Evolutionary conservation across 192 early-diverging fungal genomes (phyloP), one percentile per base, ranked within the genome.

Genomic region (Backusella morwellensis): DNA sequence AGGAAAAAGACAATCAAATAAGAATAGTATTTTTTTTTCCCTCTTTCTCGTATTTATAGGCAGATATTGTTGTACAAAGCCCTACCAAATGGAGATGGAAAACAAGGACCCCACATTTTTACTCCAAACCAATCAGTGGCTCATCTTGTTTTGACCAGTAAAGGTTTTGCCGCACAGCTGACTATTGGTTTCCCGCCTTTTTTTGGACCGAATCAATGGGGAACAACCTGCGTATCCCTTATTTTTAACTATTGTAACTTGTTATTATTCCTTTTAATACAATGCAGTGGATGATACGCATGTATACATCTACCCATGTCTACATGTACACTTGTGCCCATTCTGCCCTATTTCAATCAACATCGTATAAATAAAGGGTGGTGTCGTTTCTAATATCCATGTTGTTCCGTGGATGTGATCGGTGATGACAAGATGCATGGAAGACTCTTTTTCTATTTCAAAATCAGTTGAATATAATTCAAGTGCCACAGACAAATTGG

Each of bases 101-200:
- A 36, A 70, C 34, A 36, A 68, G n/a, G 35, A 73, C 72, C 72
- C 72, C 72, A 73, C 72, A 73, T 54, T 73, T 73, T 73, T 23
- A 7, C 9, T 40, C n/a, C 7, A 47, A 52, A 73, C 72, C 72
- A 73, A 73, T 73, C 72, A 73, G 50, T 56, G 8, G 54, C 23
- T 56, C 19, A 56, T 56, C 54, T 29, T 63, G 56, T 63, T 63
- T 63, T 63, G 29, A 32, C 56, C 56, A 63, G 56, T 63, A 11
- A 63, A 63, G 9, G 12, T 63, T 63, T 63, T 29, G 29, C 56
- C 56, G 56, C 56, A 50, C 47, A 63, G 9, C 23, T 63, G 56
- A 63, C 23, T 63, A 29, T 63, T 63, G 56, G 11, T 63, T 63
- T 63, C 56, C 56, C 56, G 56, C 56, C 56, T 63, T 63, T 63